Base-by-base conservation (phyloP, 108 stramenopile genomes). In the Aurantiochytrium sp. region DNA sequence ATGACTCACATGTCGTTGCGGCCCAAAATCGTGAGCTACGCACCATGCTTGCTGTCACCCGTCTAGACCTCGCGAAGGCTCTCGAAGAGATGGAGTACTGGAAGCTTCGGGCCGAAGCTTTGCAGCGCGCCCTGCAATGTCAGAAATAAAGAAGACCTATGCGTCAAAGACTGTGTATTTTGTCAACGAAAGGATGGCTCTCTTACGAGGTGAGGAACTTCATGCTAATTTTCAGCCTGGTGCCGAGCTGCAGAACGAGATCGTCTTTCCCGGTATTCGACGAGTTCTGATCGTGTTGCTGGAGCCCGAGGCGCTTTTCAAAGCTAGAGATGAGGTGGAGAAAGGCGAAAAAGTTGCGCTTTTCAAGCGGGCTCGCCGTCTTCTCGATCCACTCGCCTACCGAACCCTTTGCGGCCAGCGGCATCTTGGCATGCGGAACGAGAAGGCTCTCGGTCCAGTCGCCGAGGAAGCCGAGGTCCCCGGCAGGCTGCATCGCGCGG, bases 331-430 rank as follows among this genome's bases (percentile, higher is more conserved):
- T 22, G 4, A 34, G 19, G 17, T 87, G 86, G 31, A 87, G 22
- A 48, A 87, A 87, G 55, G 55, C 86, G 41, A 87, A 36, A 24
- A 87, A 87, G 27, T 87, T 87, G 22, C 86, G 37, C 86, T 87
- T 87, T 55, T 87, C 86, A 10, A 87, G 37, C 8, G 86, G 86
- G 6, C 55, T 87, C 41, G 86, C 86, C 41, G 55, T 39, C 30
- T 32, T 65, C 36, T 87, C 55, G 30, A 87, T 55, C 86, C 86
- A 87, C 55, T 87, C 55, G 39, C 86, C 86, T 4, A 87, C 86
- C 4, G 86, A 87, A 48, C 86, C 86, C 37, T 87, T 81, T 37
- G 73, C 19, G 10, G 73, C 73, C 6, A 81, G 73, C 39, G 73
- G 73, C 6, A 81, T 24, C 39, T 48, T 81, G n/a, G 36, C n/a